Conservation (phyloP, 805 yeast species). For the Dipodascus albidus region DNA sequence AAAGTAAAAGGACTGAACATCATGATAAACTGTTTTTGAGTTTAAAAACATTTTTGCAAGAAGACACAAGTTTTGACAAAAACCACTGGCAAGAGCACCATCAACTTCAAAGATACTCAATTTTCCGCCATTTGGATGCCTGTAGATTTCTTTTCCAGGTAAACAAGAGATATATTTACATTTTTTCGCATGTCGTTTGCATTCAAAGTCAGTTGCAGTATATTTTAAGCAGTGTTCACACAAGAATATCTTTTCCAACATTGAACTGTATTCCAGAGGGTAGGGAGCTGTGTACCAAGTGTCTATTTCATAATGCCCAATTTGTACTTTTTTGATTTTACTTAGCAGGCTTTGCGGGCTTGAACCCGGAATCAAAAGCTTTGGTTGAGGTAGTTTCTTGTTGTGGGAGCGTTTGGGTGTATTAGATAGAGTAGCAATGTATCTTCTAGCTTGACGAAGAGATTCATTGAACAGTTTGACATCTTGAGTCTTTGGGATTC, state of each 20-base stretch:
- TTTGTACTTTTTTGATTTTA: conserved; percentile 51
- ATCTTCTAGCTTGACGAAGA: conserved; percentile 3
- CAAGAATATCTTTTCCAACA: conserved; percentile 37
- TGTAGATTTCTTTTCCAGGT: conserved; percentile 86
- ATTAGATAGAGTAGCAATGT: neutral
- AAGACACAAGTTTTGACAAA: conserved; percentile 83
- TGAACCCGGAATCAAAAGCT: conserved; percentile 13
- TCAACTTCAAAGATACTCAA: conserved; percentile 83
- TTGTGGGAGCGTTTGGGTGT: neutral
- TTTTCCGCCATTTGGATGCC: conserved; percentile 37
- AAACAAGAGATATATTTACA: conserved; percentile 60
- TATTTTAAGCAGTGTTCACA: conserved; percentile 83
- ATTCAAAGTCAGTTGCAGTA: conserved; percentile 54
- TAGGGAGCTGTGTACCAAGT: conserved; percentile 93
- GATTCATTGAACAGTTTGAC: conserved; percentile 35
- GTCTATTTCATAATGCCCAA: conserved; percentile 62
- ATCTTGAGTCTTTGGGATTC: conserved; percentile 48
- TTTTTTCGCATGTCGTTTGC: conserved; percentile 61
- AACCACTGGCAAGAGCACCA: conserved; percentile 70
- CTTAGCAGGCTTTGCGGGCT: conserved; percentile 16
- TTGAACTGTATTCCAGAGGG: conserved; percentile 63
- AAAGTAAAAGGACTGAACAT: conserved; percentile 90
- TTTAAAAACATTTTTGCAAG: conserved; percentile 81
- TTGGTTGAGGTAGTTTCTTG: conserved; percentile 6
- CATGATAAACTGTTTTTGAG: conserved; percentile 86